Evolutionary conservation across 1,139 yeast species (phyloP), one percentile per base, ranked within the genome.

Genomic region (Debaryomycetaceae sp.): DNA sequence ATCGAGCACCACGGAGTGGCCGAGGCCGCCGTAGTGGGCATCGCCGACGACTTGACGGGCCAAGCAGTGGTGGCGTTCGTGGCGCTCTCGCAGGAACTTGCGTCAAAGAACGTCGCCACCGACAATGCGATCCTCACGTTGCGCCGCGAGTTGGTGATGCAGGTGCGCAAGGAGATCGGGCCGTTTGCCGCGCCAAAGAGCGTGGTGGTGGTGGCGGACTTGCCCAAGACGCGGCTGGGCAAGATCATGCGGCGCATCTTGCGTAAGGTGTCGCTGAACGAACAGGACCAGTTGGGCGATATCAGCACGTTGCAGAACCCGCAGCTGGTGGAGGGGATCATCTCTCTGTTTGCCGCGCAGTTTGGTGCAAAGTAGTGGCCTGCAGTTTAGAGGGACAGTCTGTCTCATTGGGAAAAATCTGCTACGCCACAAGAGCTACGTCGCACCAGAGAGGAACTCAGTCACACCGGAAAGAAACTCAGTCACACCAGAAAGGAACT

Each of bases 181-280:
- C 98, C 98, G 32, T 90, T 90, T 60, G 98, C 98, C 26, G 94
- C 97, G 34, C 98, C 98, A 55, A 87, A 87, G 64, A 68, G 81
- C 26, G 87, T 87, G 32, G 74, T 87, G 38, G 65, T 86, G 38
- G 95, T 90, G 32, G 73, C 70, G 35, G 98, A 90, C 51, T 73
- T 90, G 57, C 98, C 98, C 58, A 87, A 86, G 73, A 90, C 98
- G 22, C 76, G 98, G 65, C 85, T 95, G 19, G 98, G 98, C 49
- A 90, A 90, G 73, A 87, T 90, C 55, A 87, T 90, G 95, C 81
- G 98, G 71, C 82, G 98, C 68, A 82, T 90, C 45, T 72, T 90
- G 61, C 79, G 98, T 67, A 90, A 90, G 68, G 68, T 90, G 37
- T 77, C 90, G 27, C 72, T 90, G 31, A 73, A 81, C 45, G 97